Percentiles rank a stretch among this genome's conserved stretches.
Conservation (phyloP, 192 early-diverging fungal species). For the Dissophora globulifera region DNA sequence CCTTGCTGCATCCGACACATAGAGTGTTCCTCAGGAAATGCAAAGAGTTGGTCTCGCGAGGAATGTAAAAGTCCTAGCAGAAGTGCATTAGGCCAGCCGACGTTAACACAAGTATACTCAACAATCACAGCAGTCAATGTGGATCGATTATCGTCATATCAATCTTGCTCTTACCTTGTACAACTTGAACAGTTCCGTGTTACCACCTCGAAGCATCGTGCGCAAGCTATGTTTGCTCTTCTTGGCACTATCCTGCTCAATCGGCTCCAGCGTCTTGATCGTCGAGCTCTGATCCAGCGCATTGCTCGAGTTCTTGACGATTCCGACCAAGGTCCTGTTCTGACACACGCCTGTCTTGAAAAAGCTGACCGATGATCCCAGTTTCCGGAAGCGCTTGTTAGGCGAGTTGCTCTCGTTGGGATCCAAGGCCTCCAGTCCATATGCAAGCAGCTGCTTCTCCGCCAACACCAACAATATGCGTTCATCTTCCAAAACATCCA, state of each 20-base stretch:
- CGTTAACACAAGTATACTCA: too few relatives aligned
- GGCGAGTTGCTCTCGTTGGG: conserved; percentile 65
- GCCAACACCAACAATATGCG: conserved; percentile 85
- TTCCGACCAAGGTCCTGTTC: conserved; percentile 46
- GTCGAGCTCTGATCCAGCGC: conserved; percentile 46
- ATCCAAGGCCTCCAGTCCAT: conserved; percentile 82
- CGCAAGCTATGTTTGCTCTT: conserved; percentile 50
- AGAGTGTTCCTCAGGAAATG: conserved; percentile 87
- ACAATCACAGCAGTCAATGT: background rate
- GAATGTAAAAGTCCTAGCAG: conserved; percentile 90
- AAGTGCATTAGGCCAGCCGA: background rate
- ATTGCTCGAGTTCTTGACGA: conserved; percentile 52
- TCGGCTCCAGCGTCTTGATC: conserved; percentile 57
- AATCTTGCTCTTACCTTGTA: conserved; percentile 58
- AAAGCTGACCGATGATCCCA: conserved; percentile 64
- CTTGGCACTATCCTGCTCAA: conserved; percentile 49
- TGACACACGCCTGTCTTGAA: conserved; percentile 60
- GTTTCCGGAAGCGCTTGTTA: conserved; percentile 55
- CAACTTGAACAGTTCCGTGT: conserved; percentile 60
- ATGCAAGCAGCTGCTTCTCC: conserved; percentile 76
- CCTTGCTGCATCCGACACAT: conserved; percentile 90
- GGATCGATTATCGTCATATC: background rate
- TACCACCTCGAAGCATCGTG: conserved; percentile 38
- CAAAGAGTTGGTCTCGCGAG: conserved; percentile 86
- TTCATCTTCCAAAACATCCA: conserved; percentile 87